Percentiles rank a stretch among this genome's conserved stretches.
Conservation (phyloP, 176 grass and related monocot genomes). For the Zoysia japonica region DNA sequence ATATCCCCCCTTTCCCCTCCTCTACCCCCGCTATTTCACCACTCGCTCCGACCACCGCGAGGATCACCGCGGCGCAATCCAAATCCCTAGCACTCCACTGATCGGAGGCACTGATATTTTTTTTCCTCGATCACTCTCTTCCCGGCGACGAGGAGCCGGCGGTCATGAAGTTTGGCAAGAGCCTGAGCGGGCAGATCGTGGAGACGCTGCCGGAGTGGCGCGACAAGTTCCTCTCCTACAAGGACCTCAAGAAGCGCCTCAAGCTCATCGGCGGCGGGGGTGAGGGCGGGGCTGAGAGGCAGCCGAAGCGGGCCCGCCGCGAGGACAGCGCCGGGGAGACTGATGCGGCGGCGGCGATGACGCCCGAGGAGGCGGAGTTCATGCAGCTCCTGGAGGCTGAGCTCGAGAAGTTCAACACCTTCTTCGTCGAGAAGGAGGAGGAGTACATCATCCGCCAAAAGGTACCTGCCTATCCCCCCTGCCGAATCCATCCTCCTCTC, state of each 20-base stretch:
- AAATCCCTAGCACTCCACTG: not conserved
- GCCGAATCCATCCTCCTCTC: not conserved
- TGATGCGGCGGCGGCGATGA: constrained; percentile 40
- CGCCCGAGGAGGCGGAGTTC: constrained; percentile 73
- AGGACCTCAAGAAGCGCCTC: constrained; percentile 93
- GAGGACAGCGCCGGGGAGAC: constrained; percentile 33
- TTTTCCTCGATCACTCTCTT: not conserved
- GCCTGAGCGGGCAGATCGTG: constrained; percentile 89
- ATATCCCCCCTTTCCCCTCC: constrained; percentile 34
- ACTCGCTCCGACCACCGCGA: constrained; percentile 7
- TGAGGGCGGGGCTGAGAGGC: constrained; percentile 31
- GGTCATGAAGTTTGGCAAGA: constrained; percentile 94
- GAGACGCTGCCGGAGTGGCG: constrained; percentile 98
- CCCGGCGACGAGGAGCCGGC: not conserved
- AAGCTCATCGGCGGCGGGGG: constrained; percentile 56
- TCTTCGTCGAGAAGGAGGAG: constrained; percentile 98
- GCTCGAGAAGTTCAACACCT: constrained; percentile 89
- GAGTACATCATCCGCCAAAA: constrained; percentile 98
- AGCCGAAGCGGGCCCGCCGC: constrained; percentile 51
- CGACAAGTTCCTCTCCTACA: constrained; percentile 96
- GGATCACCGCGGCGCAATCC: constrained; percentile 28
- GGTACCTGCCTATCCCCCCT: constrained; percentile 10
- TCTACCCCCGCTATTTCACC: constrained; percentile 31
- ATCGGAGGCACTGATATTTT: not conserved
- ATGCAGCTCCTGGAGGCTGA: constrained; percentile 77